Base-by-base conservation (phyloP, 2,329 filamentous ascomycete genomes). In the Trichoderma koningiopsis region DNA sequence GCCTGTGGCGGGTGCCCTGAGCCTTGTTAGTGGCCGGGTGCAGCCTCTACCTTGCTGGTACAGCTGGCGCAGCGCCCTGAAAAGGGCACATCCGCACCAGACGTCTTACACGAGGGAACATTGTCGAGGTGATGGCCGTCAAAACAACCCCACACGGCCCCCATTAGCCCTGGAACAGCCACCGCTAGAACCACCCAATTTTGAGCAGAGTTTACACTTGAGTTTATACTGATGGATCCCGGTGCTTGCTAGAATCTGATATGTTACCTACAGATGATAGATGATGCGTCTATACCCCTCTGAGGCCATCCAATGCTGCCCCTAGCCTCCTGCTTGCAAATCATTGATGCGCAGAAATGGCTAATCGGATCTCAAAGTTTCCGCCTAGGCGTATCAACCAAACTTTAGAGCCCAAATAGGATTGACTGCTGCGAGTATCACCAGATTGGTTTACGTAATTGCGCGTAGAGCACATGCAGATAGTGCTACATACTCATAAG, bases 161-260 rank as follows among this genome's bases (percentile, higher is more conserved):
- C 40, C 14, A 47, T 52, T 43, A 55, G n/a, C 43, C 59, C 33
- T 53, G 6, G 7, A 37, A 29, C 35, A 24, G 22, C 29, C 13
- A 19, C 43, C 60, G 47, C 43, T 52, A 52, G 11, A 22, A 63
- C 27, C 43, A 63, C 53, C 14, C 60, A 35, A 31, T 10, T 33
- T 53, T n/a, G n/a, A 64, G 61, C 61, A 55, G 53, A 56, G 60
- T 22, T 6, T 53, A 52, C 61, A 31, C 37, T 55, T 55, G 60
- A n/a, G 40, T 43, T 62, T 62, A 47, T 31, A 62, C 59, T 63
- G 37, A 47, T 63, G 19, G 29, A 33, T 43, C 40, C 40, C 40
- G 3, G 40, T 10, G 40, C 55, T 10, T 24, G 33, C 22, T 19
- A 59, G 11, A 22, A 31, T 56, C 33, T 56, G 61, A 64, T 31